phyloP scores from a whole-genome alignment of 345 rosid species.

The Melaleuca alternifolia region DNA sequence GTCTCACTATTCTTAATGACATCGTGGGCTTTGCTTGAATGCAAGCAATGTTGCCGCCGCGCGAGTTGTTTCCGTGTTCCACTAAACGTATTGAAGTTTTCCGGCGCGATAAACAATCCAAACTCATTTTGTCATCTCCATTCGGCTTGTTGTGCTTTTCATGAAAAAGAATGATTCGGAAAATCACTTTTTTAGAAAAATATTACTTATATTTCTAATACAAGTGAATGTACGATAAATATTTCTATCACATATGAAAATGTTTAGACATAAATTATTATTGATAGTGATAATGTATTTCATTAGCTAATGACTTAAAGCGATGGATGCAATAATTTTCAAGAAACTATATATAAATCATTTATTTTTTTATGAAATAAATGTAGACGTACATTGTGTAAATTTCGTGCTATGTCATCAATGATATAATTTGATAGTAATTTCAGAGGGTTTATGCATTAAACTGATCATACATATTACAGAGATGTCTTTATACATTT shows the following conservation, averaged over 20 bases:
- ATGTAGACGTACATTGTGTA: rapidly evolving
- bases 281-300: not conserved
- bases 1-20: not conserved
- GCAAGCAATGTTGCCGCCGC: not conserved
- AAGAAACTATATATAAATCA: not conserved
- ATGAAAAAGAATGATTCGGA: rapidly evolving
- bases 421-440: not conserved
- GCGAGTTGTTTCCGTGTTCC: not conserved
- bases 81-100: not conserved
- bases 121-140: not conserved
- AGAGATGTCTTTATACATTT: too few species aligned
- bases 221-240: rapidly evolving
- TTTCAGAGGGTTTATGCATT: not conserved
- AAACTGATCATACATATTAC: not conserved
- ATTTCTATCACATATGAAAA: rapidly evolving
- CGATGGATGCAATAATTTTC: not conserved
- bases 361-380: not conserved
- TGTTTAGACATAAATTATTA: rapidly evolving
- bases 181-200: rapidly evolving
- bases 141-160: not conserved
- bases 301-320: not conserved
- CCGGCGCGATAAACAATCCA: not conserved
- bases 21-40: not conserved
- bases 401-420: not conserved
- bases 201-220: rapidly evolving